Base-by-base conservation (phyloP, 441 rosid species). In the Erodium texanum region DNA sequence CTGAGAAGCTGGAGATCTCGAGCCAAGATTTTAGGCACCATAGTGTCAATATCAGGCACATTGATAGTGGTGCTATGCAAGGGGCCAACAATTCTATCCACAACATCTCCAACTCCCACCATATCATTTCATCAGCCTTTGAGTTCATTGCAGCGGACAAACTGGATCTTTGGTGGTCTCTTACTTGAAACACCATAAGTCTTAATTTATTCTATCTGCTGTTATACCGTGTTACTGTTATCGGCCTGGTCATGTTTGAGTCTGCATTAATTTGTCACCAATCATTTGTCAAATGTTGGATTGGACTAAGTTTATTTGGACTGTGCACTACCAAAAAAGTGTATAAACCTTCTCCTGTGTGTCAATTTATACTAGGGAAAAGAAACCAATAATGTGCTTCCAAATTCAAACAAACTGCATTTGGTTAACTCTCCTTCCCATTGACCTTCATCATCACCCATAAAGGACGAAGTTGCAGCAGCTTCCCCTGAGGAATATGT, bases 81-180 rank as follows among this genome's bases (percentile, higher is more conserved):
- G 50, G 78, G 78, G n/a, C 78, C 78, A 1, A 48, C 78, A 0
- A 70, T 75, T 29, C 36, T n/a, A n/a, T n/a, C n/a, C n/a, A n/a
- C n/a, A n/a, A n/a, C n/a, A n/a, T n/a, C n/a, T n/a, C n/a, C n/a
- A n/a, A n/a, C n/a, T n/a, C n/a, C n/a, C n/a, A n/a, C n/a, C n/a
- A n/a, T 54, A 14, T 54, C 23, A 18, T 54, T 54, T 54, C 61
- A 16, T 54, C 61, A 54, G 61, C 7, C 2, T 18, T 29, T 29
- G 34, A 2, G 34, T 29, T 29, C 34, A 29, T 29, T 7, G 34
- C 34, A 29, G 34, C 62, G 70, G 32, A 64, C 79, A 24, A 76
- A 78, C 48, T 88, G 93, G 93, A 74, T 81, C 56, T 52, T 86
- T 65, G 93, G 93, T 4, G 93, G 87, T 0, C 50, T 78, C 67